Evolutionary conservation across 495 filamentous ascomycete species (phyloP), one percentile per base, ranked within the genome.

Genomic region (Physcia stellaris): DNA sequence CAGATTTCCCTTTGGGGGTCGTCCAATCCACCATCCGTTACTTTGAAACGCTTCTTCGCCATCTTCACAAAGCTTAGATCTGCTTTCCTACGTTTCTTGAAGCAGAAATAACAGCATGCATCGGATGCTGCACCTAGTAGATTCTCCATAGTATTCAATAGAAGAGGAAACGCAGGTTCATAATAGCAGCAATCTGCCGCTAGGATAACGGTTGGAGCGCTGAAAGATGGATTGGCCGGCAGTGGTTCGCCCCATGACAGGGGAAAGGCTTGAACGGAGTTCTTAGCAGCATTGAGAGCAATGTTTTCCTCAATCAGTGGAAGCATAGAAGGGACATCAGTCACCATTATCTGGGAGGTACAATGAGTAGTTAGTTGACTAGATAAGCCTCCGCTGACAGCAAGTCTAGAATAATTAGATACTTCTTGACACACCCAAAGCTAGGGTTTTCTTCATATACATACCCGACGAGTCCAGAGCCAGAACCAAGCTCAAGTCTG

Each of bases 171-270:
- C 2, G 87, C 81, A 3, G 88, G 85, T 56, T 98, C 88, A 50
- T 92, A 92, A 66, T 96, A 98, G 35, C 93, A 86, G 62, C 90
- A 96, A 56, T 98, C 90, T 4, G 87, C 90, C 9, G 90, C 90
- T 9, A 98, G 71, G 40, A 98, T 74, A 29, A 88, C 64, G 44
- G 90, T 77, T 10, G 86, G 80, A n/a, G n/a, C n/a, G n/a, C n/a
- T n/a, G n/a, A n/a, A n/a, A n/a, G n/a, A n/a, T n/a, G n/a, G n/a
- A n/a, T n/a, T 27, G 9, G 40, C 32, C 23, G 37, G 31, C 22
- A 40, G 31, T 26, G 33, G 19, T 5, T 30, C 23, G 17, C 40
- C 42, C 41, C 42, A 51, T 17, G 46, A 32, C 4, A 43, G 26
- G 2, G 35, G 50, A 28, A 28, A 28, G 26, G 13, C 26, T 6